These are phyloP conservation scores for Fusarium bulbicola DNA, from an alignment of 2,329 filamentous ascomycete genomes.

Conservation along the genomic window DNA sequence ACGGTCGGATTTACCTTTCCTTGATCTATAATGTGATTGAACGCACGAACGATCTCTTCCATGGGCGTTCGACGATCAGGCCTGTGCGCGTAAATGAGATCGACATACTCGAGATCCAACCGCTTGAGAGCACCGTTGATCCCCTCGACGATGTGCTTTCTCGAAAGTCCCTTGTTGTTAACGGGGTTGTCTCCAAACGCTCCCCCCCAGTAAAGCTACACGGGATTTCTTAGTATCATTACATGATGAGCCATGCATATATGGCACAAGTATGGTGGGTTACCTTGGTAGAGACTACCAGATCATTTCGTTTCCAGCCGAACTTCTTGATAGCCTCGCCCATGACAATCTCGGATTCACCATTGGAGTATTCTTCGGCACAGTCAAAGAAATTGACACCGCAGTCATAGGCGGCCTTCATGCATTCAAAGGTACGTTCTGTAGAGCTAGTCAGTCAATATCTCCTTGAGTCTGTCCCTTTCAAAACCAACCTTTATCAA, in stretches of 20 bases:
- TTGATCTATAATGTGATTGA: slow-evolving; percentile 74
- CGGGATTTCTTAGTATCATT: not conserved
- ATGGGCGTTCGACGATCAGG: slow-evolving; percentile 74
- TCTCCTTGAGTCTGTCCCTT: not conserved
- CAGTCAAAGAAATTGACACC: slow-evolving; percentile 72
- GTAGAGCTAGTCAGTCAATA: slow-evolving; percentile 9
- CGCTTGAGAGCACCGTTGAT: slow-evolving; percentile 67
- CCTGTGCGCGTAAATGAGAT: slow-evolving; percentile 75
- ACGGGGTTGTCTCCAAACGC: slow-evolving; percentile 68
- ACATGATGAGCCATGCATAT: not conserved
- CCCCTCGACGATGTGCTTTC: slow-evolving; percentile 76
- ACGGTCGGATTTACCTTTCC: slow-evolving; percentile 51
- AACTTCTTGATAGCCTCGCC: slow-evolving; percentile 68
- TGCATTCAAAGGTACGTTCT: slow-evolving; percentile 63
- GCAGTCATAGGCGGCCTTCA: slow-evolving; percentile 68
- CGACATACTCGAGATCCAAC: slow-evolving; percentile 68
- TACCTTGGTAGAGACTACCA: slow-evolving; percentile 70
- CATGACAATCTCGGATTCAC: slow-evolving; percentile 71
- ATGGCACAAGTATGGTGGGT: not conserved
- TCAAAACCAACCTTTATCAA: slow-evolving; percentile 63
- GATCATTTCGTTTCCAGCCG: slow-evolving; percentile 68
- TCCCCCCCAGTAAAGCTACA: slow-evolving; percentile 70
- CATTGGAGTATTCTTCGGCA: slow-evolving; percentile 66
- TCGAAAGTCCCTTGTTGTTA: slow-evolving; percentile 73
- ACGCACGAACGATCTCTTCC: slow-evolving; percentile 75